Conservation (phyloP, 140 eudicot species). For the Anethum foeniculum region DNA sequence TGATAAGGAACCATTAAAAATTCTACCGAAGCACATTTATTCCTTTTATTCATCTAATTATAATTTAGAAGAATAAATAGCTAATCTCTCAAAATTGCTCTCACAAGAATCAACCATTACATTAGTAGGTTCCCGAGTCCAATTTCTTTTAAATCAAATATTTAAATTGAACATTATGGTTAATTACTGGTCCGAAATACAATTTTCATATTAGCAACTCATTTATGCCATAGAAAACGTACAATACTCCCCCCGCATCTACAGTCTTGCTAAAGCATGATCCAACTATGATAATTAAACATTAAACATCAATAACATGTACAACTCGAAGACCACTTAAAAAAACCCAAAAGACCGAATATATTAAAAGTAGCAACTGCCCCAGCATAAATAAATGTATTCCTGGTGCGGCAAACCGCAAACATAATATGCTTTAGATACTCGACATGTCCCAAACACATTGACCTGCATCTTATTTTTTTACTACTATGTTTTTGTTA, state of each 20-base stretch:
- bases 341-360: not conserved
- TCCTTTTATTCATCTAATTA: no score
- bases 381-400: not conserved
- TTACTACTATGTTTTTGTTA: not conserved
- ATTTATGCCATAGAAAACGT: not conserved
- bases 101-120: no score
- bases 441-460: constrained; percentile 3
- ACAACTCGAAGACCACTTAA: not conserved
- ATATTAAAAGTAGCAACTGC: not conserved
- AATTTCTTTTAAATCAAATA: no score
- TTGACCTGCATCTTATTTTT: not conserved
- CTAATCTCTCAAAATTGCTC: no score
- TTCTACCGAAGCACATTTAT: no score
- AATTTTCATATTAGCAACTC: no score
- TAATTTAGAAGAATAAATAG: no score
- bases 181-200: no score
- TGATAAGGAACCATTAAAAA: no score
- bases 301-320: not conserved
- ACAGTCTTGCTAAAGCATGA: not conserved
- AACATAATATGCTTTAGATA: constrained; percentile 1
- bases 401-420: constrained; percentile 3
- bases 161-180: no score
- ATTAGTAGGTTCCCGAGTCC: no score
- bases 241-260: not conserved
- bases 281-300: not conserved